Evolutionary conservation across 1,284 basidiomycete genomes (phyloP), one percentile per base, ranked within the genome.

Genomic region (Boletus sp.): DNA sequence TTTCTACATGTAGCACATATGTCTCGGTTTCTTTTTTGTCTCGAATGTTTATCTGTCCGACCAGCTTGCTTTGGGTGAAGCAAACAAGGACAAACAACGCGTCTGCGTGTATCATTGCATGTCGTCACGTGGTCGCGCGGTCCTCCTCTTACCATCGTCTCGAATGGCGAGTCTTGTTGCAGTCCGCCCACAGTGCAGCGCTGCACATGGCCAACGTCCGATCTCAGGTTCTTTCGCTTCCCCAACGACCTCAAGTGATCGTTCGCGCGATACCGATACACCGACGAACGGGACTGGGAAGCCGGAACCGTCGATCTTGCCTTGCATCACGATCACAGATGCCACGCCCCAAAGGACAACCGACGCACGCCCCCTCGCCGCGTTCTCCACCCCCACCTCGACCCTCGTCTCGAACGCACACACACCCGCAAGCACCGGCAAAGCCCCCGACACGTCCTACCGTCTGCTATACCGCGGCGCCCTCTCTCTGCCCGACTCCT

Each of bases 381-480:
- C 9, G 8, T 13, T 27, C n/a, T 46, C 33, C 6, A 55, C 46
- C 9, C 44, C 48, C n/a, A 42, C 59, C 13, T 46, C 49, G 14
- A 13, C 17, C 13, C 23, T 8, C 14, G 14, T 19, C 4, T 19
- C 52, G 3, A 16, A 29, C 7, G 10, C 33, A 2, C 26, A 40
- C 5, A 51, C 55, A 0, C 44, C 49, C 10, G 17, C 27, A 3
- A 48, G 41, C 39, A 26, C 46, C 1, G 33, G 20, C 13, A 56
- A 52, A 8, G 19, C 22, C 4, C 20, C 23, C n/a, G 57, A 59
- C 26, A 38, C 37, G 2, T 38, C 38, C 5, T 61, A 62, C 37
- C 81, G 86, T 39, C 72, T 88, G 0, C 74, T 90, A 16, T 90
- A 88, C 58, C 80, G 85, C 35, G 87, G 87, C 5, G 77, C 85